These are phyloP conservation scores for Dillenia suffruticosa DNA, from an alignment of 164 flowering plant species.

Conservation along the genomic window DNA sequence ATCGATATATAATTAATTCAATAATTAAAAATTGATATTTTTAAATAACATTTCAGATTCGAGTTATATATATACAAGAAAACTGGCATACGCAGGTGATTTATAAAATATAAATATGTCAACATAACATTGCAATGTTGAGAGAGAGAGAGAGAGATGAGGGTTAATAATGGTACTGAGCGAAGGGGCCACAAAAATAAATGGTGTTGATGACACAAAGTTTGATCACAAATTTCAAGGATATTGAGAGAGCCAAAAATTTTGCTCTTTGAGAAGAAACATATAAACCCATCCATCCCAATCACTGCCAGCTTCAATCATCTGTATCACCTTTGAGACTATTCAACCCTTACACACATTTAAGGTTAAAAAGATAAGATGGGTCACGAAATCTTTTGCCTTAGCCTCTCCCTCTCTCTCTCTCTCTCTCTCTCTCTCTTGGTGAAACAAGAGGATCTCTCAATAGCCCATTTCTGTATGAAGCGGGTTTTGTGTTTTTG, in stretches of 20 bases:
- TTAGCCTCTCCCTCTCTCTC: too few relatives aligned
- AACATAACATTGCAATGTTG: not conserved
- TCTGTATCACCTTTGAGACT: slow-evolving; percentile 2
- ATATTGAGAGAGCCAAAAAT: slow-evolving; percentile 5
- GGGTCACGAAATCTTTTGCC: not conserved
- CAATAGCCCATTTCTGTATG: too few relatives aligned
- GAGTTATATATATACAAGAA: too few relatives aligned
- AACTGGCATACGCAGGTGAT: too few relatives aligned
- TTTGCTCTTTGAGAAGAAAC: slow-evolving; percentile 4
- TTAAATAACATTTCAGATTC: too few relatives aligned
- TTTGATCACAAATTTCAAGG: slow-evolving; percentile 26
- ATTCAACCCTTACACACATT: not conserved
- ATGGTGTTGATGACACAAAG: slow-evolving; percentile 25
- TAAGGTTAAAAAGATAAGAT: slow-evolving; percentile 7
- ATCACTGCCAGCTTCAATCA: slow-evolving; percentile 25
- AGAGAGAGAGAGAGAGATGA: not conserved
- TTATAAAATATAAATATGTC: too few relatives aligned
- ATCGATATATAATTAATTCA: too few relatives aligned
- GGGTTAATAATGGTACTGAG: slow-evolving; percentile 7
- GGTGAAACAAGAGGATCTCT: too few relatives aligned
- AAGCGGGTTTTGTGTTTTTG: too few relatives aligned
- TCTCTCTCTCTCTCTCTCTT: too few relatives aligned
- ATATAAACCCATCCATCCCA: slow-evolving; percentile 15
- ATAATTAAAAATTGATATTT: too few relatives aligned
- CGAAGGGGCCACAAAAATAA: slow-evolving; percentile 29